Evolutionary conservation across 2,329 filamentous ascomycete genomes (phyloP), one percentile per base, ranked within the genome.

Genomic region (Penicillium palitans): DNA sequence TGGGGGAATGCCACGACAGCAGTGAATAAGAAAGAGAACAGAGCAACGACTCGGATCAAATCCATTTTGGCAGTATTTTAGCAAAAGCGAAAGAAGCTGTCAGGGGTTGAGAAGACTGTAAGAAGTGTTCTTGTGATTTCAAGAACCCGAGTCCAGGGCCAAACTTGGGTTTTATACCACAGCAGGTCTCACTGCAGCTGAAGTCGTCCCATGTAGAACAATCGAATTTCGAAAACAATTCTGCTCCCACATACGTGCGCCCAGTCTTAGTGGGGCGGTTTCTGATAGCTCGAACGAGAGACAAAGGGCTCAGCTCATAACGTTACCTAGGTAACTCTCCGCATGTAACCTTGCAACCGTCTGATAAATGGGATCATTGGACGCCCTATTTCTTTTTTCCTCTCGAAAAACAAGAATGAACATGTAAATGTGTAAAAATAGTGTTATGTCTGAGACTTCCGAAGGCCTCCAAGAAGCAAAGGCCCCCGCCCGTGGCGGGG

Each of bases 1-100:
- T 52, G 53, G 8, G 64, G 63, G 13, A 59, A 59, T 13, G 62
- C 59, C 19, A 52, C 53, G n/a, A 44, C 41, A 8, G 33, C 17
- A 13, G 27, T 15, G 6, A 52, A 10, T 5, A 55, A 47, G 9
- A 56, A 49, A 33, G 45, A 47, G 4, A 47, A 47, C 4, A 47
- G 7, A 10, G 27, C 1, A 19, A 33, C 6, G 7, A 17, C 27
- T 21, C 19, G n/a, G 7, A 21, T 31, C 17, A 2, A 10, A 31
- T 33, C 27, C 45, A 47, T 47, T 21, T 21, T 17, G 7, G 4
- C 12, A 4, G 19, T 15, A 7, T 15, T 33, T 21, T 2, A 31
- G 12, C 8, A 21, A 15, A 13, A 21, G 12, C n/a, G 19, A 31
- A 47, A 31, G 27, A 47, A 47, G 45, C 3, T 6, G n/a, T 15